Conservation (phyloP, 148 eudicot genomes). For the Spergularia marina region DNA sequence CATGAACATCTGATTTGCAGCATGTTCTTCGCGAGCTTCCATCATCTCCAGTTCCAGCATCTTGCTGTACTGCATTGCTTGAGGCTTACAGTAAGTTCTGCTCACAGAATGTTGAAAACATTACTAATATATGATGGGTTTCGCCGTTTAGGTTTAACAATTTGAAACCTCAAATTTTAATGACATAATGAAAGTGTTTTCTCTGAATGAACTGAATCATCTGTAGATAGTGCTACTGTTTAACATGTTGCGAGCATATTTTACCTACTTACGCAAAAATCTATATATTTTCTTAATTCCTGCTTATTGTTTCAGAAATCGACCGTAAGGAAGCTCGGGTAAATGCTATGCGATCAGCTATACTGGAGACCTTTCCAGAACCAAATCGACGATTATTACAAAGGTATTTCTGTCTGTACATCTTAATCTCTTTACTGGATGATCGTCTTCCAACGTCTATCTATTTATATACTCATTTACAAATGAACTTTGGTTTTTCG, state of each 20-base stretch:
- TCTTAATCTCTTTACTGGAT: background rate
- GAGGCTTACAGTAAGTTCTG: conserved; percentile 91
- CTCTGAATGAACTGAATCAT: background rate
- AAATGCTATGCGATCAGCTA: conserved; percentile 80
- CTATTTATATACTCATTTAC: background rate
- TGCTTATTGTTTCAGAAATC: conserved; percentile 45
- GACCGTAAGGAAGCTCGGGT: conserved; percentile 83
- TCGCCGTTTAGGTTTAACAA: background rate
- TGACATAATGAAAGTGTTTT: background rate
- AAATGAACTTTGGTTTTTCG: no score
- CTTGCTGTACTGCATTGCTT: conserved; percentile 92
- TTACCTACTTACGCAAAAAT: background rate
- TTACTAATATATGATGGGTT: background rate
- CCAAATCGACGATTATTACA: conserved; percentile 95
- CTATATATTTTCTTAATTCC: conserved; percentile 16
- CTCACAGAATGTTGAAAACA: background rate
- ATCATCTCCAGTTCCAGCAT: conserved; percentile 99
- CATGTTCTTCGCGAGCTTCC: conserved; percentile 98
- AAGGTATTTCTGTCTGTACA: conserved; percentile 45
- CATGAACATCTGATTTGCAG: conserved; percentile 43
- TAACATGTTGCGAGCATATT: background rate
- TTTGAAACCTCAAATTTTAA: background rate
- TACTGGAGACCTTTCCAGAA: conserved; percentile 90
- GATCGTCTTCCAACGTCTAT: background rate
- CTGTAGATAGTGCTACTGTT: no score